Base-by-base conservation (phyloP, 495 filamentous ascomycete genomes). In the Hypoxylon cercidicola region DNA sequence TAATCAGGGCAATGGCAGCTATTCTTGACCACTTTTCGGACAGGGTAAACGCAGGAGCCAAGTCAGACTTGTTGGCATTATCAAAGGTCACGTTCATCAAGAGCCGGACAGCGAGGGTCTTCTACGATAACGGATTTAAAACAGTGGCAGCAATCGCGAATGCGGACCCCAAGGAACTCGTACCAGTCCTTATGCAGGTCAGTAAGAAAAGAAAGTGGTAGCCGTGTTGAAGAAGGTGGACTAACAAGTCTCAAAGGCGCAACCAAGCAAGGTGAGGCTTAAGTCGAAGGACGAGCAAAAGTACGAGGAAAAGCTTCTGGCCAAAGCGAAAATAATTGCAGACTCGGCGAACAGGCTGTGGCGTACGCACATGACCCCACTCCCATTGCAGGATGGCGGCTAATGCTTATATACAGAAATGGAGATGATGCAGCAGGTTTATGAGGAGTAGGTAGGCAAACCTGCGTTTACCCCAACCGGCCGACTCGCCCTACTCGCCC, bases 11-110 rank as follows among this genome's bases (percentile, higher is more conserved):
- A 68, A 82, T 94, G 47, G 88, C 88, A 0, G 87, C 89, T n/a
- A 84, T 89, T 0, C 78, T 95, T 9, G 88, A 92, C 53, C 90
- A 93, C 69, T 93, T 92, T 75, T 85, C 84, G 0, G 90, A 92
- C 68, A 80, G 91, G 20, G 77, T 95, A 4, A 89, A 88, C 73
- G 88, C 89, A 0, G 91, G 91, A 2, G 90, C 90, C 3, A 84
- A 83, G 39, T 86, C 89, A 0, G 91, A 94, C 67, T 79, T 93
- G 18, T 77, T 93, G 20, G 88, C 87, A 21, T 80, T 93, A 66
- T 84, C 90, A 0, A 86, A 91, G 74, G 85, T 94, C 15, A 89
- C 89, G 0, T 92, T 85, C 61, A 84, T 94, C 41, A 93, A 95
- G 72, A 90, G 89, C 60, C 86, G 86, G 56, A 93, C 90, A 0